A percentile compares a stretch with the other conserved stretches of the same genome.
Conservation (phyloP, 2,329 filamentous ascomycete genomes). For the Waltergamsia citrina region DNA sequence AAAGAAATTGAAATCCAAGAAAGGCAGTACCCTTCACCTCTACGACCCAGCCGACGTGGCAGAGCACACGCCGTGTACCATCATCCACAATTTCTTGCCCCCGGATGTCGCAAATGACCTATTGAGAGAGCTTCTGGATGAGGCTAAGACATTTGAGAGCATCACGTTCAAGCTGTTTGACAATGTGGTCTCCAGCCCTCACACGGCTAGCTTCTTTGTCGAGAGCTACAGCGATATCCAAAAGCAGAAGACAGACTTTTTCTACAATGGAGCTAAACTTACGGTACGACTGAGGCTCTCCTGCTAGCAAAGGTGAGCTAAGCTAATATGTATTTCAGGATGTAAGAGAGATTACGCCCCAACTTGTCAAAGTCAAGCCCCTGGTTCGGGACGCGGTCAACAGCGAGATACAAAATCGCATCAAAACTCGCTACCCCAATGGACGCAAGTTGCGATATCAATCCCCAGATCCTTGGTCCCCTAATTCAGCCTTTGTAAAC, state of each 20-base stretch:
- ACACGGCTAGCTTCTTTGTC: constrained; percentile 78
- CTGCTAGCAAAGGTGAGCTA: not conserved
- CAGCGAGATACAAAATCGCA: constrained; percentile 61
- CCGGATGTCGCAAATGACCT: constrained; percentile 61
- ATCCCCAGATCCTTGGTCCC: constrained; percentile 61
- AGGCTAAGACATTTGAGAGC: constrained; percentile 61
- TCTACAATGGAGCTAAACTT: constrained; percentile 74
- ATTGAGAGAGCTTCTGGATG: constrained; percentile 64
- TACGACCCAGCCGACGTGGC: constrained; percentile 77
- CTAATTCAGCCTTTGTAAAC: constrained; percentile 91
- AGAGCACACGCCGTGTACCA: constrained; percentile 77
- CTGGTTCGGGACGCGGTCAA: constrained; percentile 72
- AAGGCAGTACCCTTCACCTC: constrained; percentile 74
- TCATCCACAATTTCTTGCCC: constrained; percentile 85
- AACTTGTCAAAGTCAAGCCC: constrained; percentile 59
- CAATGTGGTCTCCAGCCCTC: constrained; percentile 73
- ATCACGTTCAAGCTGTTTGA: constrained; percentile 82
- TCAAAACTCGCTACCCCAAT: constrained; percentile 55
- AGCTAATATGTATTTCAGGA: constrained; percentile 34
- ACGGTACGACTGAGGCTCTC: constrained; percentile 29
- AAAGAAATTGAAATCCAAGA: constrained; percentile 55
- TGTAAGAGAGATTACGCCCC: constrained; percentile 65
- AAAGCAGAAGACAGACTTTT: constrained; percentile 68
- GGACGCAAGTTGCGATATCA: constrained; percentile 72
- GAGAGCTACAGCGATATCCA: constrained; percentile 60